phyloP scores from a whole-genome alignment of 2,329 filamentous ascomycete species.

The Ilyonectria mors-panacis region DNA sequence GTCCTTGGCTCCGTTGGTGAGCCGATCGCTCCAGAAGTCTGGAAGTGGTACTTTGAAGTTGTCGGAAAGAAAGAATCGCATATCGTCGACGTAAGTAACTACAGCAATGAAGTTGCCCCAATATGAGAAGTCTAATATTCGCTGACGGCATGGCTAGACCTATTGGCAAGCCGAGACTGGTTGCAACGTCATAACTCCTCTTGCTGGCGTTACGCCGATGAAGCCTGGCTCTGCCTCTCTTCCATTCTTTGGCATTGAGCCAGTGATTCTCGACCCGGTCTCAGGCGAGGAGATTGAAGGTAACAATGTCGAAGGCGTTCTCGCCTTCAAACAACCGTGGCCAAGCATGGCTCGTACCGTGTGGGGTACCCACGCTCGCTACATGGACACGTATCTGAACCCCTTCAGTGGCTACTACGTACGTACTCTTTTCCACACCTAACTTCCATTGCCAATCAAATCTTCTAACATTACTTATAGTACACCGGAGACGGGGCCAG shows the following conservation, averaged over 20 bases:
- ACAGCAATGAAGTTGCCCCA: too few species aligned
- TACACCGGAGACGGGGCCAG: slow-evolving; percentile 92
- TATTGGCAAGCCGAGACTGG: slow-evolving; percentile 99
- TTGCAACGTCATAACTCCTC: slow-evolving; percentile 90
- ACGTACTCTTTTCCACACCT: slow-evolving; percentile 56
- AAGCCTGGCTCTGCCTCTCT: slow-evolving; percentile 94
- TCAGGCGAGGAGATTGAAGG: slow-evolving; percentile 90
- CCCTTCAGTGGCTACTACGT: slow-evolving; percentile 97
- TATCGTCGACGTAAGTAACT: slow-evolving; percentile 83
- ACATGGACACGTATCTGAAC: slow-evolving; percentile 96
- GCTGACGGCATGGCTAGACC: slow-evolving; percentile 72
- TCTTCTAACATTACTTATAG: slow-evolving; percentile 54
- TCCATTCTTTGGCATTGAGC: slow-evolving; percentile 96
- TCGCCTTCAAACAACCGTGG: slow-evolving; percentile 97
- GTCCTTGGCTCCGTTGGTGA: slow-evolving; percentile 93
- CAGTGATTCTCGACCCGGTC: slow-evolving; percentile 92
- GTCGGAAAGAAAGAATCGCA: slow-evolving; percentile 92
- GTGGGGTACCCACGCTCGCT: slow-evolving; percentile 93
- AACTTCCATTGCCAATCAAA: fast-evolving
- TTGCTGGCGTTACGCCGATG: slow-evolving; percentile 91
- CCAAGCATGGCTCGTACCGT: slow-evolving; percentile 99
- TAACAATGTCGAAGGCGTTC: slow-evolving; percentile 92
- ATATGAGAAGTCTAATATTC: fast-evolving
- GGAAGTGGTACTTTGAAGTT: slow-evolving; percentile 97
- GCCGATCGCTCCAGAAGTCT: slow-evolving; percentile 95